Conservation (phyloP, 768 basidiomycete species). For the Suillus plorans region DNA sequence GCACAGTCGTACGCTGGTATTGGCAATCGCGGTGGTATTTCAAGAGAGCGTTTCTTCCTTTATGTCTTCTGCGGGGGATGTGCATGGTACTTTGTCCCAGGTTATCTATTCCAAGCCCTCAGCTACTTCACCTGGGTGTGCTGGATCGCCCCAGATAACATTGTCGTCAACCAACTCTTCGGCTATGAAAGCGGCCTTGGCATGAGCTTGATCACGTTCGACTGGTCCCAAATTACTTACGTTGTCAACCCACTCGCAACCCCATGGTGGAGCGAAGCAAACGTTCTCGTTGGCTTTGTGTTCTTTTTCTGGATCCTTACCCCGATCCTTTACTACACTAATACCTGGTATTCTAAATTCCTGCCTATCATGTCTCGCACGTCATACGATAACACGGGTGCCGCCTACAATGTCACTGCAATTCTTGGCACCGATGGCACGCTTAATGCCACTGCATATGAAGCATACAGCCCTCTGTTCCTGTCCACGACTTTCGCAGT, state of each 20-base stretch:
- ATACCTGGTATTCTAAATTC: slow-evolving; percentile 38
- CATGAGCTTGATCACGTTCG: slow-evolving; percentile 36
- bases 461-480: slow-evolving; percentile 41
- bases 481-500: slow-evolving; percentile 51
- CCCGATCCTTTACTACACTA: slow-evolving; percentile 32
- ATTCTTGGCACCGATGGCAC: slow-evolving; percentile 34
- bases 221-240: slow-evolving; percentile 62
- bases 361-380: slow-evolving; percentile 40
- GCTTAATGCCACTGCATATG: slow-evolving; percentile 34
- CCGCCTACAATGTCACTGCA: slow-evolving; percentile 37
- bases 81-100: slow-evolving; percentile 30
- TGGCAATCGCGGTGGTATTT: slow-evolving; percentile 21
- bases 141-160: slow-evolving; percentile 41
- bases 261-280: slow-evolving; percentile 40
- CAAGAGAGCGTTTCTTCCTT: slow-evolving; percentile 18
- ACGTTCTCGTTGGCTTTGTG: slow-evolving; percentile 37
- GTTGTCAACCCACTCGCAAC: slow-evolving; percentile 37
- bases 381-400: slow-evolving; percentile 45
- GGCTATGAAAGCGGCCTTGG: slow-evolving; percentile 38
- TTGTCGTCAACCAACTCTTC: slow-evolving; percentile 30
- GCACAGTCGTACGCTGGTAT: slow-evolving; percentile 17
- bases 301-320: slow-evolving; percentile 33
- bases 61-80: slow-evolving; percentile 16
- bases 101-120: slow-evolving; percentile 33
- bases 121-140: slow-evolving; percentile 44